Percentiles rank a stretch among this genome's conserved stretches.
These are phyloP conservation scores for Yarrowia galli DNA, from an alignment of 1,139 yeast species.

Conservation along the genomic window DNA sequence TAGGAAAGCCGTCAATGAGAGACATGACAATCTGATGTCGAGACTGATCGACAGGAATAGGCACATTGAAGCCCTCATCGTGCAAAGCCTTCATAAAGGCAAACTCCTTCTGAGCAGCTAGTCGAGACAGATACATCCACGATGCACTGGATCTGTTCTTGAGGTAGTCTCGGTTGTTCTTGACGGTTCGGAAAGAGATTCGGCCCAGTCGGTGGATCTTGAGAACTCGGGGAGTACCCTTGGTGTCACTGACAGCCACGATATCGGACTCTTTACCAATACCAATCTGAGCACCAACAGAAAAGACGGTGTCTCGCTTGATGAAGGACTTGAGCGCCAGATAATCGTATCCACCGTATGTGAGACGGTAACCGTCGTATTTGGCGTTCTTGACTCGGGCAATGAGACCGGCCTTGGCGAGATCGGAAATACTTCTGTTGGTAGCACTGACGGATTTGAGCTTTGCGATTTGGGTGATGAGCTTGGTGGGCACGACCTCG, in stretches of 20 bases:
- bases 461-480: conserved; percentile 83
- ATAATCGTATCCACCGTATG: conserved; percentile 90
- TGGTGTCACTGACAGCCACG: conserved; percentile 77
- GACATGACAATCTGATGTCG: conserved; percentile 96
- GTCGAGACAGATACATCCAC: conserved; percentile 91
- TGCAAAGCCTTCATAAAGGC: conserved; percentile 81
- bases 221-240: conserved; percentile 72
- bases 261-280: conserved; percentile 98
- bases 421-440: conserved; percentile 77
- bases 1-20: conserved; percentile 83
- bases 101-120: conserved; percentile 93
- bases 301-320: conserved; percentile 73
- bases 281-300: conserved; percentile 89
- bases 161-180: conserved; percentile 90
- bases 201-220: conserved; percentile 94
- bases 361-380: conserved; percentile 90
- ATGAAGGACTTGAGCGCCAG: conserved; percentile 82
- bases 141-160: conserved; percentile 69
- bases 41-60: conserved; percentile 86
- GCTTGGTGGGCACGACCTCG: conserved; percentile 88
- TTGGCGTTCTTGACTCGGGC: conserved; percentile 76
- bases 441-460: conserved; percentile 79
- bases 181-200: conserved; percentile 89
- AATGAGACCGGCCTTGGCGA: conserved; percentile 84
- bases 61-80: conserved; percentile 82